These are phyloP conservation scores for Xylaria sp. DNA, from an alignment of 2,329 filamentous ascomycete species.

Conservation along the genomic window DNA sequence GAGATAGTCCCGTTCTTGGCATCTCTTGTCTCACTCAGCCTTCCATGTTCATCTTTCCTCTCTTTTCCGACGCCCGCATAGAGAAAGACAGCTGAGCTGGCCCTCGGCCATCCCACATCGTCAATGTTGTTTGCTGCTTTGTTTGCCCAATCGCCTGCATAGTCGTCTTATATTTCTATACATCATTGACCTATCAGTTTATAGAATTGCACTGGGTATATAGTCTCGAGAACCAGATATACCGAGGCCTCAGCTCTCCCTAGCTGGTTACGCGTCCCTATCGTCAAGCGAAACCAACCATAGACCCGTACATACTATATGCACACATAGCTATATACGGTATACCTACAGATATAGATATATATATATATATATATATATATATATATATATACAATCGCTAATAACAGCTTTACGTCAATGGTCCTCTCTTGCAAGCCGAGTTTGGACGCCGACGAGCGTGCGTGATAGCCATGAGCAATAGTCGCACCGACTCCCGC, in stretches of 20 bases:
- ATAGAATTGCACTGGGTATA: conserved; percentile 9
- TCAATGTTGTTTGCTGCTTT: background rate
- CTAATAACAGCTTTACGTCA: background rate
- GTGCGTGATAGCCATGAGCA: conserved; percentile 33
- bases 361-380: background rate
- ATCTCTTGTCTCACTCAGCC: background rate
- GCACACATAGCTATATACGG: no score
- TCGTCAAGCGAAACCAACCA: background rate
- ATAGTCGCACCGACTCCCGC: conserved; percentile 24
- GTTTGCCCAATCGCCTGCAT: background rate
- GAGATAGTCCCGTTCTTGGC: background rate
- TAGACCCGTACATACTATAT: background rate
- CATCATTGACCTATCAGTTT: background rate
- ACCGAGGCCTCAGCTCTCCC: background rate
- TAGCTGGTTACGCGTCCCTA: background rate
- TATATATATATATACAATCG: background rate
- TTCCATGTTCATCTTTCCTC: background rate
- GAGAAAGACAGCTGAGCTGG: conserved; percentile 31
- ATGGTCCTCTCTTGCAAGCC: conserved; percentile 18
- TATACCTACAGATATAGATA: background rate
- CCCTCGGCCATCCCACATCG: conserved; percentile 16
- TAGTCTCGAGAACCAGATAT: background rate
- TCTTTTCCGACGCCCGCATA: background rate
- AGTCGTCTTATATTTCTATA: background rate
- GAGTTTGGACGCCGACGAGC: conserved; percentile 21